Conservation (phyloP, 495 filamentous ascomycete species). For the Penicillium waksmanii region DNA sequence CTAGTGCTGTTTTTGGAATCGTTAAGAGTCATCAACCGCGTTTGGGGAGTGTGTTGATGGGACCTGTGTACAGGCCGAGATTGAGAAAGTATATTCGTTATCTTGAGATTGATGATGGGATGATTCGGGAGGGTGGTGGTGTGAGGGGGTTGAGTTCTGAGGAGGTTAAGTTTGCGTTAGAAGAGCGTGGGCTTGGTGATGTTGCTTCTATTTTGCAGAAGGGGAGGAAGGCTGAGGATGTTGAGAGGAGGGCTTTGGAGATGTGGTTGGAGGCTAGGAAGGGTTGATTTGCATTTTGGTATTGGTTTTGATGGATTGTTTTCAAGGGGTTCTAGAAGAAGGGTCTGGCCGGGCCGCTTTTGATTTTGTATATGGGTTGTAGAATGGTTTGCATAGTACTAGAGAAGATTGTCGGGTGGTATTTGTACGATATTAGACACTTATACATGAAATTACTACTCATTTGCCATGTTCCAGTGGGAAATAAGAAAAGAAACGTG, state of each 20-base stretch:
- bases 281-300: not conserved
- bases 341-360: too few relatives aligned
- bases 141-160: constrained; percentile 50
- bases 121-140: constrained; percentile 54
- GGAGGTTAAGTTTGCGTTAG: constrained; percentile 61
- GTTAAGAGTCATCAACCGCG: constrained; percentile 39
- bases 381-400: too few relatives aligned
- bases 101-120: constrained; percentile 59
- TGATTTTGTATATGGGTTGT: too few relatives aligned
- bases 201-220: constrained; percentile 24
- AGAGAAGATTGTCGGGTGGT: too few relatives aligned
- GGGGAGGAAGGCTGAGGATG: constrained; percentile 26
- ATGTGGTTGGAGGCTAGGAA: constrained; percentile 35
- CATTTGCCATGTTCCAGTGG: too few relatives aligned
- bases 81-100: constrained; percentile 53
- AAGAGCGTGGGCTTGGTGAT: constrained; percentile 48
- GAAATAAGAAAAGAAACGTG: too few relatives aligned
- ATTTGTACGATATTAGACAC: too few relatives aligned
- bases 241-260: constrained; percentile 43
- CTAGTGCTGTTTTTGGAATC: constrained; percentile 51
- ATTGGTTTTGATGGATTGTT: too few relatives aligned
- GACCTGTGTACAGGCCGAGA: constrained; percentile 36
- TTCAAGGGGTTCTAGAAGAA: too few relatives aligned
- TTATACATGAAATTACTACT: too few relatives aligned
- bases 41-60: constrained; percentile 36